A percentile compares a stretch with the other conserved stretches of the same genome.
phyloP scores from a whole-genome alignment of 257 asterid species.

The Plectranthus barbatus region DNA sequence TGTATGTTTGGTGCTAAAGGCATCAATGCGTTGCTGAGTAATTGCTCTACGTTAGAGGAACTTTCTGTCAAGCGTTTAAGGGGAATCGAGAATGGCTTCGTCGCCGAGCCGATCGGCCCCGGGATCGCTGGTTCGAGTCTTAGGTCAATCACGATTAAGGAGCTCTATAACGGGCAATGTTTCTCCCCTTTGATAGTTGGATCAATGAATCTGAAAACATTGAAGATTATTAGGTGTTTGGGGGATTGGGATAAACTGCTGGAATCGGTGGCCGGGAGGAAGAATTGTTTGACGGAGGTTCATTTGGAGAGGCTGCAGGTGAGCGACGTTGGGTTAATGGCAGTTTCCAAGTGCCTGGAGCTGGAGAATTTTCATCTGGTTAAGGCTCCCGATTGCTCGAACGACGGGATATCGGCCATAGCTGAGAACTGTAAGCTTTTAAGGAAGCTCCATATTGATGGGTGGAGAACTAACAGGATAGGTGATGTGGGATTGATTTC shows the following conservation, averaged over 20 bases:
- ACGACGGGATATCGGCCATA: slow-evolving; percentile 54
- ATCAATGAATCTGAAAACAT: slow-evolving; percentile 50
- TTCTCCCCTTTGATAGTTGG: slow-evolving; percentile 59
- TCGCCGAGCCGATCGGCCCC: slow-evolving; percentile 56
- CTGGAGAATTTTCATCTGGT: slow-evolving; percentile 75
- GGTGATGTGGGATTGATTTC: slow-evolving; percentile 70
- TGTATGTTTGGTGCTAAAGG: slow-evolving; percentile 83
- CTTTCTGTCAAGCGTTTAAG: slow-evolving; percentile 67
- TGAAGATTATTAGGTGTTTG: slow-evolving; percentile 60
- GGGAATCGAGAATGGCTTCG: slow-evolving; percentile 49
- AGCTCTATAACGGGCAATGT: slow-evolving; percentile 62
- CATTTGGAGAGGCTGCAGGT: slow-evolving; percentile 80
- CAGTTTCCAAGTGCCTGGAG: slow-evolving; percentile 41
- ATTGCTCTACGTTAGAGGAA: slow-evolving; percentile 63
- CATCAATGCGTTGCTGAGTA: slow-evolving; percentile 61
- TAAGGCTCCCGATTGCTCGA: slow-evolving; percentile 68
- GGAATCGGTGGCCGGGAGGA: slow-evolving; percentile 37
- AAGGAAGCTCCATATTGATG: slow-evolving; percentile 90
- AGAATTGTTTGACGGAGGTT: slow-evolving; percentile 51
- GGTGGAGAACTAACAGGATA: slow-evolving; percentile 83
- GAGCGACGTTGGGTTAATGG: slow-evolving; percentile 56
- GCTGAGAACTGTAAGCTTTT: slow-evolving; percentile 66
- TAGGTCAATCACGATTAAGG: slow-evolving; percentile 65
- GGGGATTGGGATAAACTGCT: slow-evolving; percentile 81
- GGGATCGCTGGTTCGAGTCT: slow-evolving; percentile 51